phyloP scores from a whole-genome alignment of 352 stramenopile genomes.

The Halophytophthora polymorphica region DNA sequence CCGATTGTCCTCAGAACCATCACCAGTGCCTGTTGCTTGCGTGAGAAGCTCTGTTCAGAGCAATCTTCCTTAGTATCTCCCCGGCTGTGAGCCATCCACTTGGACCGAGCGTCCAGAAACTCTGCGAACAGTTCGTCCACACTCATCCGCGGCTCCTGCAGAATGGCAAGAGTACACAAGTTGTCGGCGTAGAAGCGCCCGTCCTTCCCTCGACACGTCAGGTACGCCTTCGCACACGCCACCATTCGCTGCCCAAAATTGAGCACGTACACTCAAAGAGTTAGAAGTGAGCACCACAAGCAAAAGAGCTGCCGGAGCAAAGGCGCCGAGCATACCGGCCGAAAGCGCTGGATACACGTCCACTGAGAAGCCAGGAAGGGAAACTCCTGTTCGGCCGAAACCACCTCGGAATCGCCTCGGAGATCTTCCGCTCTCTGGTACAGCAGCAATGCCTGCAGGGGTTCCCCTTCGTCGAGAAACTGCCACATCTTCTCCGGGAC shows the following conservation, averaged over 20 bases:
- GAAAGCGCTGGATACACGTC: conserved; percentile 67
- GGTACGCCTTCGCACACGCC: conserved; percentile 36
- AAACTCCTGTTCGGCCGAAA: conserved; percentile 24
- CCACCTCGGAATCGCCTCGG: conserved; percentile 19
- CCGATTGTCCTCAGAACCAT: conserved; percentile 60
- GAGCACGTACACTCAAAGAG: conserved; percentile 6
- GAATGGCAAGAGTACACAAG: conserved; percentile 43
- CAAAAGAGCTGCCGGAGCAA: not conserved
- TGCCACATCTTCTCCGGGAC: conserved; percentile 71
- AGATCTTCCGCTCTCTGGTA: conserved; percentile 40
- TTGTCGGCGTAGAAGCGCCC: conserved; percentile 67
- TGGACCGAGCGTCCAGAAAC: conserved; percentile 50
- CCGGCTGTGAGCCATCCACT: conserved; percentile 39
- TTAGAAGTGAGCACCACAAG: not conserved
- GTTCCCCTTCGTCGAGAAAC: conserved; percentile 59
- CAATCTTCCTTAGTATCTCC: conserved; percentile 10
- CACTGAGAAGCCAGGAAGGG: conserved; percentile 69
- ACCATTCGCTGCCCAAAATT: conserved; percentile 40
- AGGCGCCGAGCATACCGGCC: conserved; percentile 24
- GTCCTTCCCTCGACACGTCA: conserved; percentile 51
- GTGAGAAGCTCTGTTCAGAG: conserved; percentile 4
- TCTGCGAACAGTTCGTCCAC: conserved; percentile 34
- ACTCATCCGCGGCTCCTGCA: conserved; percentile 25
- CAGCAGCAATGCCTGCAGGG: conserved; percentile 42
- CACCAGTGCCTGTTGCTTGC: conserved; percentile 37